Conservation (phyloP, 2,329 filamentous ascomycete genomes). For the Neobulgaria alba region DNA sequence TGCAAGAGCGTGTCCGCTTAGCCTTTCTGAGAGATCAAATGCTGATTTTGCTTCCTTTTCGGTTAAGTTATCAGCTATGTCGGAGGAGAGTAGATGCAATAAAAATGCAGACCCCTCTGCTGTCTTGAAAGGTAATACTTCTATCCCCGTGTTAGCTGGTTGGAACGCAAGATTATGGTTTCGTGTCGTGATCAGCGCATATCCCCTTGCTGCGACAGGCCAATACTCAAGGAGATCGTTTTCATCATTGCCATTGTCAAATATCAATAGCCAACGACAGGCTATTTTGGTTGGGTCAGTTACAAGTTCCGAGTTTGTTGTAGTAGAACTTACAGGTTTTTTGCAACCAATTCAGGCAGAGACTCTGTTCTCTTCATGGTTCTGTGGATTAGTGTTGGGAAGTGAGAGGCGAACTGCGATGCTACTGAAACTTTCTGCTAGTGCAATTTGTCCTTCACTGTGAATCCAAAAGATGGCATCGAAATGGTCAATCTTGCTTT, state of each 20-base stretch:
- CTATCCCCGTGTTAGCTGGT: slow-evolving; percentile 4
- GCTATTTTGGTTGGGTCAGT: neutral
- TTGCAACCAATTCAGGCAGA: slow-evolving; percentile 4
- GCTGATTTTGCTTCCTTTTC: neutral
- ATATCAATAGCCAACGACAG: slow-evolving; percentile 9
- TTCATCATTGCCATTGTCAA: slow-evolving; percentile 9
- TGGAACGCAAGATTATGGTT: slow-evolving; percentile 10
- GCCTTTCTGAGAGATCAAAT: neutral
- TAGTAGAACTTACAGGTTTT: slow-evolving; percentile 3
- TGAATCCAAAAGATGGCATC: slow-evolving; percentile 19
- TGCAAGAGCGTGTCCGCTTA: slow-evolving; percentile 1
- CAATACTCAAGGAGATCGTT: slow-evolving; percentile 7
- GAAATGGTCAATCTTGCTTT: slow-evolving; percentile 4
- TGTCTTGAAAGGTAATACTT: slow-evolving; percentile 9
- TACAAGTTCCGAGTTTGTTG: too few species aligned
- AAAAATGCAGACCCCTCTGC: slow-evolving; percentile 21
- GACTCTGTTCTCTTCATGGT: slow-evolving; percentile 6
- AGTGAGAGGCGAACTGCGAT: slow-evolving; percentile 14
- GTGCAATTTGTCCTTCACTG: slow-evolving; percentile 10
- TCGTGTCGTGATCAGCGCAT: slow-evolving; percentile 10
- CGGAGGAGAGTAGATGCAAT: neutral
- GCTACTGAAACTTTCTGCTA: slow-evolving; percentile 19
- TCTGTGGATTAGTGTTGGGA: slow-evolving; percentile 5
- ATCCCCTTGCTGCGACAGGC: slow-evolving; percentile 5
- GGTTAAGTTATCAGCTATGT: neutral